Evolutionary conservation across 345 rosid species (phyloP).

Genomic region (Balakata baccata): DNA sequence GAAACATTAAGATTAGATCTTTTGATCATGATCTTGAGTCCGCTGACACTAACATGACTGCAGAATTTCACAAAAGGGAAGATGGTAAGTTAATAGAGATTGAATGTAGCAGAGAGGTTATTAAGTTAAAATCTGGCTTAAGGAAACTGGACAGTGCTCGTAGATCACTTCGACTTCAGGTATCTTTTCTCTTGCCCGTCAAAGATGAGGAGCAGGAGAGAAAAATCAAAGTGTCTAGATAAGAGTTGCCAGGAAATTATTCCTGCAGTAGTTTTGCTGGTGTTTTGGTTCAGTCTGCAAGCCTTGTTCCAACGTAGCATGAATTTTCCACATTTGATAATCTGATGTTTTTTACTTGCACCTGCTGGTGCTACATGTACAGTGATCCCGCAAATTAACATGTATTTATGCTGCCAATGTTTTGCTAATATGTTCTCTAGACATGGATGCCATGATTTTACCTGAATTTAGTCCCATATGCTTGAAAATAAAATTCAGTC

Average conservation of each 20-base stretch:
- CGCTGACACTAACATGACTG: neutral
- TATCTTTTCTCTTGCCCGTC: constrained; percentile 32
- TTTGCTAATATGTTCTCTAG: too few species aligned
- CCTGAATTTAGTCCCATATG: neutral
- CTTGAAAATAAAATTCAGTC: too few species aligned
- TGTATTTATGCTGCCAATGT: too few species aligned
- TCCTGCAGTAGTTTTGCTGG: neutral
- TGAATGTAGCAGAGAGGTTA: constrained; percentile 13
- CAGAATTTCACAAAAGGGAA: neutral
- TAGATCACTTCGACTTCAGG: constrained; percentile 27
- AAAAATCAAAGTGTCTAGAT: neutral
- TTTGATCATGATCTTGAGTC: neutral
- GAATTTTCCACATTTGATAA: neutral
- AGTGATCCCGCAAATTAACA: too few species aligned
- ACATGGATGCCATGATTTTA: neutral
- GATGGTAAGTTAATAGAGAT: constrained; percentile 6
- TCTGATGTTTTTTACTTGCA: too few species aligned
- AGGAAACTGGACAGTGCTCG: constrained; percentile 34
- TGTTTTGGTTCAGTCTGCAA: neutral
- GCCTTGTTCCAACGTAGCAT: neutral
- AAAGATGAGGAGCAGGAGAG: constrained; percentile 17
- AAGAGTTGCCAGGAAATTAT: constrained; percentile 9
- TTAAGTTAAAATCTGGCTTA: constrained; percentile 33
- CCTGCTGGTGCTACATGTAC: too few species aligned
- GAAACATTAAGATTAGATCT: neutral